These are phyloP conservation scores for Grigorovia transvaalensis DNA, from an alignment of 805 yeast species.

Conservation along the genomic window DNA sequence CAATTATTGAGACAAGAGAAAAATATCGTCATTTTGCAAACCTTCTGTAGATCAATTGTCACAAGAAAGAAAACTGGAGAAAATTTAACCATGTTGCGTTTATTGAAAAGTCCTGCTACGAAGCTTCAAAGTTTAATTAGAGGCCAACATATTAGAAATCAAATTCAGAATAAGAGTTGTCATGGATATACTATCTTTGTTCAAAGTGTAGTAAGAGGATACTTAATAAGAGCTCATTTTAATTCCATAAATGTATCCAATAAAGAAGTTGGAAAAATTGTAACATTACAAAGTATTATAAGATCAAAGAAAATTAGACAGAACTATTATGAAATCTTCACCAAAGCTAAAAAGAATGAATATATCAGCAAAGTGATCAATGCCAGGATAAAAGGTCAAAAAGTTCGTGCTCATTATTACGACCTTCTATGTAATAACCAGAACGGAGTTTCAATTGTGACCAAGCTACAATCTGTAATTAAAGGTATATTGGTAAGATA, in stretches of 20 bases:
- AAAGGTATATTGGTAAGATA: conserved; percentile 58
- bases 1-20: conserved; percentile 21
- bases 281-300: conserved; percentile 51
- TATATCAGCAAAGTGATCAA: conserved; percentile 4
- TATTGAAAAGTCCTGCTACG: conserved; percentile 7
- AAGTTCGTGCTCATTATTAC: conserved; percentile 1
- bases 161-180: background rate
- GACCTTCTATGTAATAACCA: background rate
- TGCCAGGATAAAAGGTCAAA: conserved; percentile 9
- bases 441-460: conserved; percentile 18
- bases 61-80: conserved; percentile 19
- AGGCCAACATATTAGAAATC: conserved; percentile 5
- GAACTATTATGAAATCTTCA: background rate
- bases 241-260: background rate
- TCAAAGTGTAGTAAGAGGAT: conserved; percentile 48
- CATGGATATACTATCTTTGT: conserved; percentile 23
- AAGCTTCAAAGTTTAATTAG: conserved; percentile 16
- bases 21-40: conserved; percentile 27
- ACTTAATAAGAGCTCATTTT: conserved; percentile 29
- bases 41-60: conserved; percentile 31
- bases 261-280: conserved; percentile 19
- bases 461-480: conserved; percentile 44
- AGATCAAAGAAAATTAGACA: conserved; percentile 29
- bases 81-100: conserved; percentile 1
- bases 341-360: conserved; percentile 21